Evolutionary conservation across 768 basidiomycete species (phyloP), one percentile per base, ranked within the genome.

Genomic region (Gloeostereum incarnatum): DNA sequence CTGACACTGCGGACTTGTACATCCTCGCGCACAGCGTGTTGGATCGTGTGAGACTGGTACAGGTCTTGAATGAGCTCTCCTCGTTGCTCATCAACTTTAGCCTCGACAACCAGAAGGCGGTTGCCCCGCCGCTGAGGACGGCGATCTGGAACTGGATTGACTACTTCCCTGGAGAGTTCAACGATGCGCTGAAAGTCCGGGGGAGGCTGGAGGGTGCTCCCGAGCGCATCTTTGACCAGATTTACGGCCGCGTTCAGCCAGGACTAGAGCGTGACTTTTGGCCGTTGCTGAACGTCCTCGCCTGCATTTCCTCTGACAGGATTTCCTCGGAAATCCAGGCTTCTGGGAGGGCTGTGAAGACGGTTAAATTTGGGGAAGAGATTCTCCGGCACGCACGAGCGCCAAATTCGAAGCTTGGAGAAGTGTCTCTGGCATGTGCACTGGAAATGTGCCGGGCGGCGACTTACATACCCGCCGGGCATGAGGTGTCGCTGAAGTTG

Each of bases 141-240:
- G 87, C 86, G 1, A 65, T 94, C 19, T 93, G 91, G 90, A 89
- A 83, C 45, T 94, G 89, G 89, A 78, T 93, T 22, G 78, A 83
- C 21, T 63, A 74, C 17, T 85, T 81, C 50, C 81, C 87, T 0
- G 60, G 65, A 4, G 87, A 96, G 52, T 94, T 79, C 54, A 80
- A 81, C 38, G 79, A 88, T 5, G 68, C 75, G 4, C 68, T 90
- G 25, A 65, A 71, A 7, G 63, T 67, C 3, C 68, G 79, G 31
- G 75, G 79, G 20, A 69, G 63, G 32, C 63, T 86, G 9, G 92
- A 94, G 42, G 87, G 84, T 30, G 77, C 79, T 0, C 81, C 90
- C 1, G 90, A 96, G 52, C 75, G 85, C 6, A 74, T 93, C 2
- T 94, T 90, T 50, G 92, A 96, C 56, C 56, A 83, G 13, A 59